A percentile compares a stretch with the other conserved stretches of the same genome.
Evolutionary conservation across 106 monocot genomes (phyloP).

Genomic region (Dendrobium nobile): DNA sequence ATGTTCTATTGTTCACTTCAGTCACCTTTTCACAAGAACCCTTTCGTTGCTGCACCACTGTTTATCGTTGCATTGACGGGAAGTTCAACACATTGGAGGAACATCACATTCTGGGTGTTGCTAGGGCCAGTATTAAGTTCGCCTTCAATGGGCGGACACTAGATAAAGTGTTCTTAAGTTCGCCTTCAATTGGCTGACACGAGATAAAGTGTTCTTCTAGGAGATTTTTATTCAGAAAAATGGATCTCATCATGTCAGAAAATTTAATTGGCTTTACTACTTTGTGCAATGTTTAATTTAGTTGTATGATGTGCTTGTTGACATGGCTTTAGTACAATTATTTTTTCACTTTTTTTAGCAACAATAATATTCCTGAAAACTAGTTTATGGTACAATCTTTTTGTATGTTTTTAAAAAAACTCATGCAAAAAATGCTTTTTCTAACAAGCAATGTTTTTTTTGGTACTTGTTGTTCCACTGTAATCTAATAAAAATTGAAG

Average conservation of each 20-base stretch:
- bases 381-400: background rate
- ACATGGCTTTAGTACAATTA: background rate
- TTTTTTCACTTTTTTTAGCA: background rate
- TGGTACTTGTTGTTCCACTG: background rate
- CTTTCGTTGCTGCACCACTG: background rate
- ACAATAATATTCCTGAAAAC: background rate
- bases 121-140: too few species aligned
- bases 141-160: background rate
- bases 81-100: background rate
- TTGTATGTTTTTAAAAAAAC: background rate
- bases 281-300: background rate
- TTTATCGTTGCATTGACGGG: background rate
- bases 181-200: background rate
- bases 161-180: background rate
- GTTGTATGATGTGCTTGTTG: background rate
- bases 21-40: too few species aligned
- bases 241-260: background rate
- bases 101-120: background rate
- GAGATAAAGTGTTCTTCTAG: background rate
- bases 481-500: background rate
- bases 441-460: slow-evolving; percentile 2
- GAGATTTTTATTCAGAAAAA: background rate
- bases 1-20: too few species aligned
- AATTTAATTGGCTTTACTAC: background rate
- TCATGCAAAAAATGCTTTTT: background rate